Base-by-base conservation (phyloP, 2,329 filamentous ascomycete genomes). In the Colletotrichum shisoi region DNA sequence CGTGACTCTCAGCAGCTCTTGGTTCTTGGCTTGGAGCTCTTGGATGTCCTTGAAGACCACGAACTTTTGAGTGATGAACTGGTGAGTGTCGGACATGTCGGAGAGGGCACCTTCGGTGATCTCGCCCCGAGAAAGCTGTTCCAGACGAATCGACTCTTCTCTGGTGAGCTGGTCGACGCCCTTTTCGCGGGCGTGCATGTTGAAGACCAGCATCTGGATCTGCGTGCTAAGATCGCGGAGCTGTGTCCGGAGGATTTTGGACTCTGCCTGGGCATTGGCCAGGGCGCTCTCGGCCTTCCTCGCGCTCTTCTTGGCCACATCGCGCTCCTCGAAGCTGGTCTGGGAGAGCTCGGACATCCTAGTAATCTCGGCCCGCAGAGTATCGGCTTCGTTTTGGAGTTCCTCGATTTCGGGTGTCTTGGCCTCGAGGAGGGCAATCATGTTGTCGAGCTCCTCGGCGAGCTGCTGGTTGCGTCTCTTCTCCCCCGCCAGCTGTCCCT, bases 361-460 rank as follows among this genome's bases (percentile, higher is more conserved):
- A 40, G 92, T 85, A 44, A 96, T 89, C 71, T 97, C 93, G 65
- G 86, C 85, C 65, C 94, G 88, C 2, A 98, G 84, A 39, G 91
- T 88, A 60, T 92, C 89, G 70, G 94, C 89, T 72, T 98, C 94
- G 15, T 87, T 85, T 54, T 91, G 89, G 19, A 96, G 82, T 71
- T 98, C 94, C 69, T 96, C 89, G 37, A 97, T 87, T 74, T 97
- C 93, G 0, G 95, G 95, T 31, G 90, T 89, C 76, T 92, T 94
- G 27, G 89, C 89, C 76, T 99, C 94, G 44, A 98, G 80, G 65
- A 94, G 90, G 44, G 89, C 85, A 66, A 97, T 87, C 81, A 97
- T 92, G 67, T 95, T 91, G 70, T 97, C 92, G 51, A 98, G 82
- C 51, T 94, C 88, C 44, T 88, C 85, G 19, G 87, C 86, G 12